Base-by-base conservation (phyloP, 331 rosid genomes). In the Arachis monticola region DNA sequence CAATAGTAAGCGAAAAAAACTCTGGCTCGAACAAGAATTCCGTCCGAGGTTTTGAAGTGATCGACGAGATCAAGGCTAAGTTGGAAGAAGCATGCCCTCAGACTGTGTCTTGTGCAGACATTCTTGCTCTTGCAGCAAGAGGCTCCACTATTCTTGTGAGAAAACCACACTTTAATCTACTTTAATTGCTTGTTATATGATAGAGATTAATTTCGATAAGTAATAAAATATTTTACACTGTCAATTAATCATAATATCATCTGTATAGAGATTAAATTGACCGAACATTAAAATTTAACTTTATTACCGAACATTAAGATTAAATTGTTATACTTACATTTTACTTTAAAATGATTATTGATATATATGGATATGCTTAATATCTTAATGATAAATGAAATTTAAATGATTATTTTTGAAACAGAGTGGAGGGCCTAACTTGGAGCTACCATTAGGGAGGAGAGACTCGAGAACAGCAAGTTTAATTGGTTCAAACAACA, bases 391-490 rank as follows among this genome's bases (percentile, higher is more conserved):
- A 22, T 22, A 22, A 22, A 22, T 22, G 27, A 22, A 22, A 22
- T 22, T 22, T 41, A 14, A 5, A 22, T 40, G 68, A 56, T 42
- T 66, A 0, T 61, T 45, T 57, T 67, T 70, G 27, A 69, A 64
- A 85, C 84, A 92, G 97, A 92, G 94, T 72, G 96, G 96, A 41
- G 97, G 97, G 61, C 97, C 96, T n/a, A 80, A 78, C 8, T 92
- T 94, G 97, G 90, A 79, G 77, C 85, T 92, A 14, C 97, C 97
- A 53, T 80, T 92, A 17, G 96, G 97, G 2, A 85, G 97, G 60
- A 88, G 89, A 77, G 97, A 92, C 88, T 88, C 97, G 10, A 88
- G 63, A 70, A 83, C 82, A 56, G 96, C 97, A 0, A 90, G 91
- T 67, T 42, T 88, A 12, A 84, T 76, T 0, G 82, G 82, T 5